Evolutionary conservation across 345 rosid genomes (phyloP).

Genomic region (Pseudoturritis turrita): DNA sequence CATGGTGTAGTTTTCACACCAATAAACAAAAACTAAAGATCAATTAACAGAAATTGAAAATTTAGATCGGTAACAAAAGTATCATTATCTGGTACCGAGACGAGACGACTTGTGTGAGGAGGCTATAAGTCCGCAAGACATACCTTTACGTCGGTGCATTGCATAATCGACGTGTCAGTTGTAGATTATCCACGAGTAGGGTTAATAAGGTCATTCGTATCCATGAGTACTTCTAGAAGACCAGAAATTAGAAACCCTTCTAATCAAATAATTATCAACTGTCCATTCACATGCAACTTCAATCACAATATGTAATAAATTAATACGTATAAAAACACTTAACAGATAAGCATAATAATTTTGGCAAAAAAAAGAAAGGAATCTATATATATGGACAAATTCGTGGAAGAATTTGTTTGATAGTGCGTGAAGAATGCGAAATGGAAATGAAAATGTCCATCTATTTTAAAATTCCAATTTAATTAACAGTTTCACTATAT

Average conservation of each 20-base stretch:
- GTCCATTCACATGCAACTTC: neutral
- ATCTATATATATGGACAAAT: neutral
- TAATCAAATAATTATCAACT: neutral
- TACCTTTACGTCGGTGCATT: constrained; percentile 6
- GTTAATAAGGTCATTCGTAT: neutral
- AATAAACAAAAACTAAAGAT: neutral
- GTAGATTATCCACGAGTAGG: neutral
- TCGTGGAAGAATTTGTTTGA: constrained; percentile 4
- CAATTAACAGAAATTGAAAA: neutral
- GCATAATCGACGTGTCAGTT: neutral
- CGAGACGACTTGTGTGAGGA: constrained; percentile 1
- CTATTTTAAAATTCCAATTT: neutral
- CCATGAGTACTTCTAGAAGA: neutral
- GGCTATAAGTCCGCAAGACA: constrained; percentile 3
- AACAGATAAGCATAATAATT: neutral
- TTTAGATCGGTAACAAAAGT: too few species aligned
- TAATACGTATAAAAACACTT: neutral
- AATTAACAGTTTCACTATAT: too few species aligned
- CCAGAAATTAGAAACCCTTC: neutral
- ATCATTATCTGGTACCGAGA: neutral
- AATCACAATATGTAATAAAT: neutral
- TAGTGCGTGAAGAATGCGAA: constrained; percentile 15
- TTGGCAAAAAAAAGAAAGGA: neutral
- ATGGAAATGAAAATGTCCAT: neutral
- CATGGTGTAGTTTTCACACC: neutral